Evolutionary conservation across 768 basidiomycete species (phyloP), one percentile per base, ranked within the genome.

Genomic region (Coprinopsis cinerea): DNA sequence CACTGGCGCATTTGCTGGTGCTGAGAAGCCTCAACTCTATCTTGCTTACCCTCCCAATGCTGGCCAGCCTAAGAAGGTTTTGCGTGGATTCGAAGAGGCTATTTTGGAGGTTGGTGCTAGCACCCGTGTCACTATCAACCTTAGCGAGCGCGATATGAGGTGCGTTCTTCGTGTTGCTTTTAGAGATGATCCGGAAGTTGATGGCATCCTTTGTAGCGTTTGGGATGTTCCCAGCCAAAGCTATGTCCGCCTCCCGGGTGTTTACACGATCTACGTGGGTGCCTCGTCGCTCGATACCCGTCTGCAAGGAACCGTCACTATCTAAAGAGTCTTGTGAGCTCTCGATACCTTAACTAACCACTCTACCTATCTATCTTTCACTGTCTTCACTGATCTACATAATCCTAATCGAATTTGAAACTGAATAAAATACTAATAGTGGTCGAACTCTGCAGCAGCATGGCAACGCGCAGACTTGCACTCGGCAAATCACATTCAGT

Each of bases 1-100:
- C 58, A 73, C 66, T 1, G 81, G 81, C 24, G 53, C 59, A 1
- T 53, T 74, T n/a, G 68, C 63, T 13, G 81, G 80, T 0, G 67
- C 72, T 14, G 79, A 81, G 60, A 78, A 74, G 37, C 72, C 77
- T 5, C 79, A 80, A 51, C 53, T 80, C 23, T 81, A 81, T 51
- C 63, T 81, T 15, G 68, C 64, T n/a, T 79, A 70, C 55, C 79
- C 79, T 1, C 40, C 63, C 2, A 55, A 60, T 17, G 73, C 75
- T 13, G 71, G 71, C 1, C 76, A 79, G 53, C 78, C 78, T 6
- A 65, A 66, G 54, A 74, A 66, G 53, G 73, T 79, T 15, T 59
- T 81, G 18, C 62, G 75, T 55, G 78, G 77, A 13, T 80, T 80
- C 51, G 74, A 78, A 4, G 72, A 76, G 43, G 68, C 79, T 11